Conservation (phyloP, 2,329 filamentous ascomycete genomes). For the Trichoderma oligosporum region DNA sequence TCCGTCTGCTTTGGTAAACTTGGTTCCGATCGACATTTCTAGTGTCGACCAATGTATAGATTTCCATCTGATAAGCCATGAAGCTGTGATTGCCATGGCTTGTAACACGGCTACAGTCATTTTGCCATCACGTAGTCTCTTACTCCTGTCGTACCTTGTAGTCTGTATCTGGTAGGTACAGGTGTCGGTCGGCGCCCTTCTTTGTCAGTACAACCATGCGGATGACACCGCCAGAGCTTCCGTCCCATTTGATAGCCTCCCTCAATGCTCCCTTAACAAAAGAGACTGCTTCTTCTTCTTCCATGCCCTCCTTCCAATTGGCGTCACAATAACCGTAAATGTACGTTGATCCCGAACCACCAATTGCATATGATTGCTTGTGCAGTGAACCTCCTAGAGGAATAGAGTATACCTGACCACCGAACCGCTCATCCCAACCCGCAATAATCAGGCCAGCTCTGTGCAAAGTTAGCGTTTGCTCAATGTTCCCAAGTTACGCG, state of each 20-base stretch:
- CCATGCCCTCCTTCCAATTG: conserved; percentile 94
- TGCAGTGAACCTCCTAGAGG: conserved; percentile 93
- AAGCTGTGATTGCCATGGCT: neutral
- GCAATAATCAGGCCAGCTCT: conserved; percentile 97
- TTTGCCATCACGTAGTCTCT: conserved; percentile 25
- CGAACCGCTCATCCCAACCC: conserved; percentile 93
- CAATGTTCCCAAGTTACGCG: neutral
- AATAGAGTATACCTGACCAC: conserved; percentile 96
- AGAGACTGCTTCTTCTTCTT: conserved; percentile 79
- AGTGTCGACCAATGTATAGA: neutral
- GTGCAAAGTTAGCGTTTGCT: conserved; percentile 22
- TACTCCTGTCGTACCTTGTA: conserved; percentile 71
- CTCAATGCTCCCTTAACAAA: conserved; percentile 89
- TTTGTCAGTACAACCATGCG: conserved; percentile 94
- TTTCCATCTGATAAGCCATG: neutral
- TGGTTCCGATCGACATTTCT: neutral
- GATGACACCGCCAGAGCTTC: conserved; percentile 96
- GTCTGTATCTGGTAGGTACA: conserved; percentile 90
- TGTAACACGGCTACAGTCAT: neutral
- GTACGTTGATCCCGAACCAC: conserved; percentile 95
- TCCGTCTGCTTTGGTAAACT: neutral
- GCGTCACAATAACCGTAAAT: conserved; percentile 99
- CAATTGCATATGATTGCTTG: conserved; percentile 94
- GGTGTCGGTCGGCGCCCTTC: conserved; percentile 83
- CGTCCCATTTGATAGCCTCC: conserved; percentile 99